phyloP scores from a whole-genome alignment of 1,139 yeast species.

The Blastobotrys elegans region DNA sequence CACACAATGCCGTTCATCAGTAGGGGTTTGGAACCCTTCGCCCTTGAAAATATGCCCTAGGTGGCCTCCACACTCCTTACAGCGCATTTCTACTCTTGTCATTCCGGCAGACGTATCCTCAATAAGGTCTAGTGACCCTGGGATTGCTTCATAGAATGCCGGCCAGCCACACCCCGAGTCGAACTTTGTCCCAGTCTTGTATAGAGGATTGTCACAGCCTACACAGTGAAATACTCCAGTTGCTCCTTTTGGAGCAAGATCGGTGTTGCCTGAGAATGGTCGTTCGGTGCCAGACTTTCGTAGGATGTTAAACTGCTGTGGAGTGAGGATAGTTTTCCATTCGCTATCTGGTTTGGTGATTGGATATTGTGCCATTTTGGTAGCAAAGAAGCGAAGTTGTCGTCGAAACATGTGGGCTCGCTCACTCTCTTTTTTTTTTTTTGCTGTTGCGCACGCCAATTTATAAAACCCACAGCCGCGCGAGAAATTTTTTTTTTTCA shows the following conservation, averaged over 20 bases:
- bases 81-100: conserved; percentile 82
- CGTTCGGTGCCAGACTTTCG: conserved; percentile 81
- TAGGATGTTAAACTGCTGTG: conserved; percentile 73
- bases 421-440: background rate
- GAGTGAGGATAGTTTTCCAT: conserved; percentile 76
- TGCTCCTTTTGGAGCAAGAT: conserved; percentile 18
- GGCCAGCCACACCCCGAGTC: conserved; percentile 98
- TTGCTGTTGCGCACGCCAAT: background rate
- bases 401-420: background rate
- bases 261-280: conserved; percentile 63
- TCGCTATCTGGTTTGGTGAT: conserved; percentile 50
- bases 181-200: conserved; percentile 75
- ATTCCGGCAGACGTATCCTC: conserved; percentile 66
- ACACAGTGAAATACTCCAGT: conserved; percentile 76
- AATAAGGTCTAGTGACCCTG: conserved; percentile 62
- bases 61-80: conserved; percentile 88
- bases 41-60: conserved; percentile 91
- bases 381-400: background rate
- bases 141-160: conserved; percentile 84
- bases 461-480: no score
- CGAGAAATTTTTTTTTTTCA: background rate
- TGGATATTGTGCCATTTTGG: conserved; percentile 4
- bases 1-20: conserved; percentile 92
- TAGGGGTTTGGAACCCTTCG: conserved; percentile 88
- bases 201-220: conserved; percentile 76